A percentile compares a stretch with the other conserved stretches of the same genome.
phyloP scores from a whole-genome alignment of 768 basidiomycete species.

The Imleria badia region DNA sequence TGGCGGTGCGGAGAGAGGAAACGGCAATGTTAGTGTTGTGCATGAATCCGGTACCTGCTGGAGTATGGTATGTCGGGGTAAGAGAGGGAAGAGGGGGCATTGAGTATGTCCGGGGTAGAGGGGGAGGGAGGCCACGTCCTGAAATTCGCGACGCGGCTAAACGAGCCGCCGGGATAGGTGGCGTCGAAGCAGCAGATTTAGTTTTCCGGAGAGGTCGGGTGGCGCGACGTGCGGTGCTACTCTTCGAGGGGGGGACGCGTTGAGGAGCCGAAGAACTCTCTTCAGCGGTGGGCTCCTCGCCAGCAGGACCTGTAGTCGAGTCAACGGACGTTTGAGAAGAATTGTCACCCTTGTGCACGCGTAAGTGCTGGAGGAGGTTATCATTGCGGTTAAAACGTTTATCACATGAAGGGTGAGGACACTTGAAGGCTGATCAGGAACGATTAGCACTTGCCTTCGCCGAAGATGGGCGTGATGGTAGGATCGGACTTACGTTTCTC shows the following conservation, averaged over 20 bases:
- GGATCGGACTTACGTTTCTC: slow-evolving; percentile 64
- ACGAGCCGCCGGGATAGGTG: slow-evolving; percentile 34
- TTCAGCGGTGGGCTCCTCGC: slow-evolving; percentile 25
- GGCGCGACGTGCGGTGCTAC: slow-evolving; percentile 23
- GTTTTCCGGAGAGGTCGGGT: slow-evolving; percentile 34
- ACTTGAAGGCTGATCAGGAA: slow-evolving; percentile 62
- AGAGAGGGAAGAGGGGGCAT: slow-evolving; percentile 33
- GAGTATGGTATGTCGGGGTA: slow-evolving; percentile 26
- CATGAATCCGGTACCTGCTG: slow-evolving; percentile 30
- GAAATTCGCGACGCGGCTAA: slow-evolving; percentile 33
- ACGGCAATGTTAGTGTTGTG: slow-evolving; percentile 37
- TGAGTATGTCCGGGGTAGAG: slow-evolving; percentile 34
- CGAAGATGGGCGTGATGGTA: slow-evolving; percentile 15
- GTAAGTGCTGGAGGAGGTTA: slow-evolving; percentile 76
- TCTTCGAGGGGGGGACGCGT: slow-evolving; percentile 27
- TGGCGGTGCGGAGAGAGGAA: slow-evolving; percentile 35
- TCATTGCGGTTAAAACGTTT: slow-evolving; percentile 79
- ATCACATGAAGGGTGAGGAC: slow-evolving; percentile 63
- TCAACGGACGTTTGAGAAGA: slow-evolving; percentile 35
- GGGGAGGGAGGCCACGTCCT: slow-evolving; percentile 29
- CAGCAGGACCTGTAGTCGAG: slow-evolving; percentile 24
- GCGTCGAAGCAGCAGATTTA: slow-evolving; percentile 36
- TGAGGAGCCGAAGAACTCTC: slow-evolving; percentile 22
- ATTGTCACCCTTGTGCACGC: slow-evolving; percentile 55
- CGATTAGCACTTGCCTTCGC: slow-evolving; percentile 19